Evolutionary conservation across 257 asterid species (phyloP).

Genomic region (Mitragyna speciosa): DNA sequence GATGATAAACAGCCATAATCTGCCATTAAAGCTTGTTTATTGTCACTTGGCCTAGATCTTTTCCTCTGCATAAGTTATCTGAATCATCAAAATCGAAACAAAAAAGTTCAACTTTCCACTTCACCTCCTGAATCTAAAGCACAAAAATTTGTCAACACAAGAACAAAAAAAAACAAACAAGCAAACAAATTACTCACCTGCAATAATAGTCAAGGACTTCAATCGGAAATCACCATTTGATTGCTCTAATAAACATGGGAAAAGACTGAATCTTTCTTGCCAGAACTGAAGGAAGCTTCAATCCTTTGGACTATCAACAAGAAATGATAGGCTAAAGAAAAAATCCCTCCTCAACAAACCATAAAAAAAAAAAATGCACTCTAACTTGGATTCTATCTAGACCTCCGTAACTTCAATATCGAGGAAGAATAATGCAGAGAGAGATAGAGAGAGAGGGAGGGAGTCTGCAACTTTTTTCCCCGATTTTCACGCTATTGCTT

Average conservation of each 20-base stretch:
- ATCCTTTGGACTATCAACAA: slow-evolving; percentile 7
- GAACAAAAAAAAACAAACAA: neutral
- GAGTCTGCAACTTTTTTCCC: slow-evolving; percentile 37
- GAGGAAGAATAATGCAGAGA: slow-evolving; percentile 20
- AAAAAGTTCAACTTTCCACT: slow-evolving; percentile 15
- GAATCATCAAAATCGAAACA: slow-evolving; percentile 21
- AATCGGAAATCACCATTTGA: slow-evolving; percentile 13
- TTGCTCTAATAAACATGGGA: neutral
- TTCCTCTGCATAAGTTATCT: slow-evolving; percentile 25
- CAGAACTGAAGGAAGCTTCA: slow-evolving; percentile 17
- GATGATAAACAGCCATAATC: slow-evolving; percentile 45
- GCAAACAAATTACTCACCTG: slow-evolving; percentile 28
- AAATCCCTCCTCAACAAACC: slow-evolving; percentile 11
- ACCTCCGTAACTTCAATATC: slow-evolving; percentile 7
- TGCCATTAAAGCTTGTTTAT: slow-evolving; percentile 49
- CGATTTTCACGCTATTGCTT: slow-evolving; percentile 35
- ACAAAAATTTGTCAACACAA: neutral
- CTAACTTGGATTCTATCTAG: neutral
- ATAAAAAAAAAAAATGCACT: neutral
- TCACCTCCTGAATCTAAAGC: neutral
- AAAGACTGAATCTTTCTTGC: slow-evolving; percentile 3
- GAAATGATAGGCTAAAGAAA: slow-evolving; percentile 2
- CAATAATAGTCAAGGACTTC: slow-evolving; percentile 15
- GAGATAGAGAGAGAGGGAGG: slow-evolving; percentile 3
- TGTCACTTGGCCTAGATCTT: slow-evolving; percentile 13